Evolutionary conservation across 163 green algal genomes (phyloP), one percentile per base, ranked within the genome.

Genomic region (Prototheca cutis): DNA sequence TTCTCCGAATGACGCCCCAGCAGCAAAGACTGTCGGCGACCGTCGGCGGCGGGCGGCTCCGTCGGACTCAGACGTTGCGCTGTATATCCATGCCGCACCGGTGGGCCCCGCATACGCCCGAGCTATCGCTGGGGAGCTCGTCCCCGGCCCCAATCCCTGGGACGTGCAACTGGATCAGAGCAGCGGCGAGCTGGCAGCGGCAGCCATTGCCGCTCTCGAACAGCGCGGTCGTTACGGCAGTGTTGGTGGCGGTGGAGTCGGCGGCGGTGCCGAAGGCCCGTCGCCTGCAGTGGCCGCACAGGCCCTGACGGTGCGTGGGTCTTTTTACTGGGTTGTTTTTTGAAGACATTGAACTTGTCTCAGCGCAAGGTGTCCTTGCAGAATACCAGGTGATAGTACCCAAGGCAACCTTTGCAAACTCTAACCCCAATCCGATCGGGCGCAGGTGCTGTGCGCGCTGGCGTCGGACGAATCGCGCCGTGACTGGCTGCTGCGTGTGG

Each of bases 391-490:
- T n/a, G n/a, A n/a, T n/a, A n/a, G n/a, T n/a, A n/a, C n/a, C n/a
- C n/a, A n/a, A n/a, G n/a, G n/a, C n/a, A n/a, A 45, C 36, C 36
- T 45, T 45, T 45, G 13, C 1, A 15, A 45, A 21, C 13, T 1
- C 13, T 45, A 45, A 15, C 13, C 36, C 17, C 0, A 45, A 15
- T 15, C 36, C 36, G 25, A 18, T 36, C 8, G 23, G 23, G 13
- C 40, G 52, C 78, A 86, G 81, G 72, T 82, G 45, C 62, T 90
- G 39, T 80, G 71, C 40, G 72, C 78, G 4, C 62, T 90, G 55
- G 80, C 83, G 1, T 69, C 71, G 0, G 68, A 73, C 23, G 58
- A 62, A 15, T 28, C 40, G 18, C 83, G 81, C 58, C 79, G 85
- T 40, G 49, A 36, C 3, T 90, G 82, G 80, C 70, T 90, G 54